Conservation (phyloP, 2,329 filamentous ascomycete species). For the Alternaria triticina region DNA sequence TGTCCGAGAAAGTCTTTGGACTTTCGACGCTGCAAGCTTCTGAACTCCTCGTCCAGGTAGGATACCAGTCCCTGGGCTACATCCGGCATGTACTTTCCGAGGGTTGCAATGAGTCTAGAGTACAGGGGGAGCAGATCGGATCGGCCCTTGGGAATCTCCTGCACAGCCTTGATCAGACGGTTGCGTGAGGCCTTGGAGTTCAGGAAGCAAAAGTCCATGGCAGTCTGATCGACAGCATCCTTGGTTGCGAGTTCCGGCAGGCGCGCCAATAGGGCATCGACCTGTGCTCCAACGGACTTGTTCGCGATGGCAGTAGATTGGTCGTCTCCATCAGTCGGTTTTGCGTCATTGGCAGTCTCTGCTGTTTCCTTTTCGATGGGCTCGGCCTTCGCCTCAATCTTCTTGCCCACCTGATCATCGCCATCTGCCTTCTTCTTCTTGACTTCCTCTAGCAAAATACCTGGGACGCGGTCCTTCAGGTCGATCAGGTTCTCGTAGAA, state of each 20-base stretch:
- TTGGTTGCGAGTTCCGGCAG: constrained; percentile 93
- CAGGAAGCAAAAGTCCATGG: constrained; percentile 96
- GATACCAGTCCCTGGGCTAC: constrained; percentile 90
- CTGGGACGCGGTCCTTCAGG: constrained; percentile 92
- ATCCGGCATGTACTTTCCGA: constrained; percentile 93
- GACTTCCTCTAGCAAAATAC: constrained; percentile 88
- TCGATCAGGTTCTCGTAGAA: constrained; percentile 98
- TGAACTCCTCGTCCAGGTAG: constrained; percentile 94
- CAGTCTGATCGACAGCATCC: constrained; percentile 87
- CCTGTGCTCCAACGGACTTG: constrained; percentile 96
- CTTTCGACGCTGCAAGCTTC: constrained; percentile 93
- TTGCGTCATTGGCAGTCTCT: constrained; percentile 52
- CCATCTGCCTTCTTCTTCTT: constrained; percentile 90
- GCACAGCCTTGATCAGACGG: constrained; percentile 87
- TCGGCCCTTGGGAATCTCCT: constrained; percentile 92
- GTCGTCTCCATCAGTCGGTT: constrained; percentile 71
- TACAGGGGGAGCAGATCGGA: constrained; percentile 90
- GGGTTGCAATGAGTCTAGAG: constrained; percentile 88
- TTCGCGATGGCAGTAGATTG: constrained; percentile 94
- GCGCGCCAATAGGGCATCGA: constrained; percentile 85
- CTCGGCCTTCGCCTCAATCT: constrained; percentile 58
- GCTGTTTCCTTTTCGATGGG: constrained; percentile 51
- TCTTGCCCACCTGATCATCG: constrained; percentile 85
- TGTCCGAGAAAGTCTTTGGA: constrained; percentile 97
- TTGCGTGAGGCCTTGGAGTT: constrained; percentile 99